These are phyloP conservation scores for Pyrrhoderma lamaoense DNA, from an alignment of 1,284 basidiomycete genomes.

Conservation along the genomic window DNA sequence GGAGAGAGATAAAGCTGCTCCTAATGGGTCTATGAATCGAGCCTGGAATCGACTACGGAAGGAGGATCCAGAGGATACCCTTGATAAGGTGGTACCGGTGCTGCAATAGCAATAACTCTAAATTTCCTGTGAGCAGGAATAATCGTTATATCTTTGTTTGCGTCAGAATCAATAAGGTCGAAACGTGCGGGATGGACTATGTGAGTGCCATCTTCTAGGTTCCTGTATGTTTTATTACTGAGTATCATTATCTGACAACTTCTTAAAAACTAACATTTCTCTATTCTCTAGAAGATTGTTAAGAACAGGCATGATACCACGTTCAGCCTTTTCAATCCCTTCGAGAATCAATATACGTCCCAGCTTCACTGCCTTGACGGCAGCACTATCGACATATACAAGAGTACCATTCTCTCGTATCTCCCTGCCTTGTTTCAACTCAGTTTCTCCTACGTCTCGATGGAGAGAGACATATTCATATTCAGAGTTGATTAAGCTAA, in stretches of 20 bases:
- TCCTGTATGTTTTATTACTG: slow-evolving; percentile 31
- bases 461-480: slow-evolving; percentile 61
- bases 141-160: slow-evolving; percentile 30
- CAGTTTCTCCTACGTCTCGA: slow-evolving; percentile 62
- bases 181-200: slow-evolving; percentile 57
- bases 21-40: slow-evolving; percentile 55
- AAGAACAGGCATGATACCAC: slow-evolving; percentile 48
- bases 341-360: slow-evolving; percentile 60
- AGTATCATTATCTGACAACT: background rate
- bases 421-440: slow-evolving; percentile 61
- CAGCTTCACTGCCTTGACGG: slow-evolving; percentile 57
- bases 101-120: slow-evolving; percentile 56
- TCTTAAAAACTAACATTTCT: slow-evolving; percentile 42
- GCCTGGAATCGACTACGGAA: slow-evolving; percentile 61
- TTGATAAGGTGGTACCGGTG: slow-evolving; percentile 58
- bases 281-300: slow-evolving; percentile 63
- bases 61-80: slow-evolving; percentile 62
- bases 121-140: slow-evolving; percentile 58
- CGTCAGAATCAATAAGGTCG: slow-evolving; percentile 35
- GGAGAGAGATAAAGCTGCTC: slow-evolving; percentile 42
- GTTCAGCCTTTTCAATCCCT: slow-evolving; percentile 62
- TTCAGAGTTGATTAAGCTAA: slow-evolving; percentile 53
- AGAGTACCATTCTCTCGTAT: slow-evolving; percentile 52
- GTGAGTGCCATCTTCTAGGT: slow-evolving; percentile 66
- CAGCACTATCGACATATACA: slow-evolving; percentile 57